These are phyloP conservation scores for Arbutus unedo DNA, from an alignment of 148 eudicot genomes.

Conservation along the genomic window DNA sequence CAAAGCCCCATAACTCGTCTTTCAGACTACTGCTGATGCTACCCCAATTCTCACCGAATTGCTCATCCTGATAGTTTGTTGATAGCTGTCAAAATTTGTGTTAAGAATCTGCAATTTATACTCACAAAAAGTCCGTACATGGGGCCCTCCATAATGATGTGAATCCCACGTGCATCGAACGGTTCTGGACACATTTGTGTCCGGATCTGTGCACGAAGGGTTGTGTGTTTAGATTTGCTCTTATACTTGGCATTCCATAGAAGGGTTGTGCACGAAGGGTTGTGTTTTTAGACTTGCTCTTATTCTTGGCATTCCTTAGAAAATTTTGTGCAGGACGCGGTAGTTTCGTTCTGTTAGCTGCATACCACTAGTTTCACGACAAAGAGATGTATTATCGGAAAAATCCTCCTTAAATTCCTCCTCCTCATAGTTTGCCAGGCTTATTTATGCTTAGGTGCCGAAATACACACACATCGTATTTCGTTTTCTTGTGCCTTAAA, in stretches of 20 bases:
- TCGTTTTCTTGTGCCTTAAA: constrained; percentile 1
- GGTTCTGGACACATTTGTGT: no score
- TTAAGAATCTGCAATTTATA: not conserved
- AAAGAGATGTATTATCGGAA: not conserved
- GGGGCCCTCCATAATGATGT: no score
- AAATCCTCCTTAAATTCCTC: not conserved
- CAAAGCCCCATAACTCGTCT: no score
- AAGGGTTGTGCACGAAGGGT: no score
- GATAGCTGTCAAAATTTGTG: not conserved
- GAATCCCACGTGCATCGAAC: no score
- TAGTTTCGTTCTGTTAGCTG: not conserved
- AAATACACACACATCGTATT: not conserved
- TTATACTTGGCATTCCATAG: no score
- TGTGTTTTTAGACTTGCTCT: no score
- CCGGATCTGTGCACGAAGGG: no score
- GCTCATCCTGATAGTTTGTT: not conserved
- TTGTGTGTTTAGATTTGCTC: no score
- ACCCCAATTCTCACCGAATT: not conserved
- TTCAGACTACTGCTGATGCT: not conserved
- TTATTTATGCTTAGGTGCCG: not conserved
- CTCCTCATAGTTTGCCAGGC: not conserved
- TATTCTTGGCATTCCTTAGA: no score
- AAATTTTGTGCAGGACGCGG: not conserved
- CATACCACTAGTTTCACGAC: not conserved
- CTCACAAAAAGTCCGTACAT: no score